Base-by-base conservation (phyloP, 345 rosid genomes). In the Heritiera littoralis region DNA sequence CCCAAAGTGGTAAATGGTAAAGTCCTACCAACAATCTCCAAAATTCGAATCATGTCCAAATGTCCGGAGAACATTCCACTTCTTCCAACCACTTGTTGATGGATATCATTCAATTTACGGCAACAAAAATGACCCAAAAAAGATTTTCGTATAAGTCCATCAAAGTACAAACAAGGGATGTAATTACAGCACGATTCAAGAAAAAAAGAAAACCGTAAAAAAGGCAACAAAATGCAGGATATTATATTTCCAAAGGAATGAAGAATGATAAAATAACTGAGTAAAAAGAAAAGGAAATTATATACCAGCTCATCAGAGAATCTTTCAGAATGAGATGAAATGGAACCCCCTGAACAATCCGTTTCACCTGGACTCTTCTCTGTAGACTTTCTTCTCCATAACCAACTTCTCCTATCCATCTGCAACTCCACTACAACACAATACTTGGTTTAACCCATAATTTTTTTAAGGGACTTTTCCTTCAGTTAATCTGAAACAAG, bases 321-420 rank as follows among this genome's bases (percentile, higher is more conserved):
- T 82, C 90, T 82, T 77, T 90, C 97, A 12, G 92, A 91, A 67
- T 81, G 82, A 45, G 95, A 91, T 64, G 94, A 91, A 61, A 90
- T 54, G 1, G 97, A 92, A 18, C 92, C 91, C 3, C 17, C 64
- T 4, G 84, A 86, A 63, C 93, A 87, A 83, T 91, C 94, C 1
- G 94, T 88, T 82, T 91, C 91, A 4, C 88, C 93, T 0, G 92
- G 91, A 72, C 93, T 89, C 81, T 86, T 84, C 84, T 90, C 93
- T 2, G 91, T 86, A 3, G 97, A 91, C 80, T 89, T 90, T 74
- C 90, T 84, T 64, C 91, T 86, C 97, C 97, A 91, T 51, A 93
- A 69, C 95, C 97, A 93, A 72, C 92, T 90, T 69, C 94, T 85
- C 74, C 95, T 84, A 84, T 93, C 97, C 91, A 89, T 89, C 77